These are phyloP conservation scores for Nakazawaea molendinolei DNA, from an alignment of 805 yeast species.

Conservation along the genomic window DNA sequence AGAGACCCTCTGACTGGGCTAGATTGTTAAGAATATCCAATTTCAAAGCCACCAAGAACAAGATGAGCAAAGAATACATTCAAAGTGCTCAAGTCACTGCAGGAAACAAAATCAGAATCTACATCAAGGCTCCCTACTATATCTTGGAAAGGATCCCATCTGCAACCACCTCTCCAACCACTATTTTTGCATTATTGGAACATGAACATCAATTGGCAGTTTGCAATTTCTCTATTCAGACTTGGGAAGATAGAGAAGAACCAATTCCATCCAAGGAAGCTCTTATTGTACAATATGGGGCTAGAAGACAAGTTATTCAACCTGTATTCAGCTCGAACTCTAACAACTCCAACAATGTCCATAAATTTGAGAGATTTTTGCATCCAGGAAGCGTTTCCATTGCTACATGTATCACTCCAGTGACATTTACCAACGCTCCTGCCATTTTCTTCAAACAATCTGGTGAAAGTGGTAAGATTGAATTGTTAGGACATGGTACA, in stretches of 20 bases:
- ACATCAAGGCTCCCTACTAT: constrained; percentile 47
- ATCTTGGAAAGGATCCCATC: constrained; percentile 37
- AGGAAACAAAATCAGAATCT: constrained; percentile 61
- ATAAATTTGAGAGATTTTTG: constrained; percentile 76
- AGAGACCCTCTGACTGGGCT: constrained; percentile 69
- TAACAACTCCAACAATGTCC: constrained; percentile 75
- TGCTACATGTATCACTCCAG: constrained; percentile 87
- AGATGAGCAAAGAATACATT: constrained; percentile 52
- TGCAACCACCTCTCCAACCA: constrained; percentile 43
- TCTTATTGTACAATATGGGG: constrained; percentile 86
- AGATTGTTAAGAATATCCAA: constrained; percentile 69
- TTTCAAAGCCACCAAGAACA: constrained; percentile 69
- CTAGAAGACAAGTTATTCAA: constrained; percentile 74
- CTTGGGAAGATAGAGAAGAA: constrained; percentile 85
- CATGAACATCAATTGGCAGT: constrained; percentile 86
- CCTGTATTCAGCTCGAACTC: constrained; percentile 82
- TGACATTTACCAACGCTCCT: constrained; percentile 77
- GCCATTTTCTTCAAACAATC: constrained; percentile 70
- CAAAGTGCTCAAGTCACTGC: constrained; percentile 41
- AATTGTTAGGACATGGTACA: constrained; percentile 84
- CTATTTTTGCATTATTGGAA: constrained; percentile 66
- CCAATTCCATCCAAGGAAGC: constrained; percentile 82
- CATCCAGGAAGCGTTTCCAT: constrained; percentile 70
- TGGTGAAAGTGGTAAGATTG: constrained; percentile 37
- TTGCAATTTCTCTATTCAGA: constrained; percentile 71